Evolutionary conservation across 2,329 filamentous ascomycete genomes (phyloP), one percentile per base, ranked within the genome.

Genomic region (Venturiaceae sp.): DNA sequence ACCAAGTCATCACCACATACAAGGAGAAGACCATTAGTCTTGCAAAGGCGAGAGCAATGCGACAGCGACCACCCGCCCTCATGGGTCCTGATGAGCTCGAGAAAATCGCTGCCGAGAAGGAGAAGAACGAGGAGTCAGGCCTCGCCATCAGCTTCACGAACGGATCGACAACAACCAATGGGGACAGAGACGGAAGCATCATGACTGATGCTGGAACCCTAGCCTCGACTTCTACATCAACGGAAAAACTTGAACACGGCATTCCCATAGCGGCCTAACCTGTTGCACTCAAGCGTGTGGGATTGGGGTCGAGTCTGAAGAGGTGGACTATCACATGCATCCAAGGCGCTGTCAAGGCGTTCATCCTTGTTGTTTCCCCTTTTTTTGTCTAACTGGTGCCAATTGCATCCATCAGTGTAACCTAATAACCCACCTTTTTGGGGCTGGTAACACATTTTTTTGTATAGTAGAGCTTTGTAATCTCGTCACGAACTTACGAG

Each of bases 11-110:
- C 21, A 94, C 89, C 3, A 96, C 91, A 3, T 97, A 97, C 74
- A 92, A 96, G 69, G 92, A 96, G 69, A 94, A 95, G 77, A 99
- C 94, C 0, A 96, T 99, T 58, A 94, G 88, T 28, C 82, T 99
- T 6, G 83, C 86, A 58, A 96, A 96, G 74, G 94, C 94, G 13
- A 85, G 87, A 60, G 83, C 87, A 62, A 89, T 95, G 85, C 88
- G 88, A 59, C 90, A 96, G 69, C 83, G 94, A 5, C 94, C 94
- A 2, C 94, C 92, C 30, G 91, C 90, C 1, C 77, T 96, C 58
- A 92, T 94, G 86, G 87, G 76, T 9, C 13, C 30, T 11, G 57
- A 53, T 39, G 50, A 58, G 30, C 30, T 23, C 3, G 44, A 47
- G 9, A 58, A 50, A 26, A 28, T 23, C 36, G 54, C n/a, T 39